phyloP scores from a whole-genome alignment of 2,329 filamentous ascomycete genomes.

The Niveomyces coronatus region DNA sequence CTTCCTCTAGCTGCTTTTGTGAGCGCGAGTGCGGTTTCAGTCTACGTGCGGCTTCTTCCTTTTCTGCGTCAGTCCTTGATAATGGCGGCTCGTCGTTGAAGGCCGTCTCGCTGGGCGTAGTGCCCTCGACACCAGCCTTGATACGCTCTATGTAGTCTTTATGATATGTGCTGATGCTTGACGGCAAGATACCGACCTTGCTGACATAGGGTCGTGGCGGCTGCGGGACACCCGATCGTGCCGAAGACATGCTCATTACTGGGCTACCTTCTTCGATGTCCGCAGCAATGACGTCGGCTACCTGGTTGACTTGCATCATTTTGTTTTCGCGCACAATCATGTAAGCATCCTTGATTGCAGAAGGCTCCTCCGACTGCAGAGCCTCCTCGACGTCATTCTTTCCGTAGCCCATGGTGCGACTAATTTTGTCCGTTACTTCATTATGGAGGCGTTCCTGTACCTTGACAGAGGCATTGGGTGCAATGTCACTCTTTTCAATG shows the following conservation, averaged over 20 bases:
- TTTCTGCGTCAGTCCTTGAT: slow-evolving; percentile 57
- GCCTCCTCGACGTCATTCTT: slow-evolving; percentile 93
- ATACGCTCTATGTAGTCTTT: slow-evolving; percentile 76
- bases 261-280: slow-evolving; percentile 35
- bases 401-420: slow-evolving; percentile 95
- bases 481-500: slow-evolving; percentile 73
- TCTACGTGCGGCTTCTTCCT: slow-evolving; percentile 68
- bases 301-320: slow-evolving; percentile 79
- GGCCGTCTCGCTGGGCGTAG: slow-evolving; percentile 31
- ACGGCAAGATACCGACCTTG: slow-evolving; percentile 86
- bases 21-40: slow-evolving; percentile 78
- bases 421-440: slow-evolving; percentile 88
- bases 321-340: slow-evolving; percentile 97
- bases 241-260: slow-evolving; percentile 44
- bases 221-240: slow-evolving; percentile 42
- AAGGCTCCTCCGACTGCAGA: slow-evolving; percentile 82
- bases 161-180: slow-evolving; percentile 83
- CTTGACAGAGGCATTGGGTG: slow-evolving; percentile 64
- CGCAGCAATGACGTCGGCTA: slow-evolving; percentile 22
- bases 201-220: slow-evolving; percentile 54
- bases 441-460: slow-evolving; percentile 86
- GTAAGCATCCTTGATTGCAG: slow-evolving; percentile 97
- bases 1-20: slow-evolving; percentile 57
- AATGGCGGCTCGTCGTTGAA: slow-evolving; percentile 38
- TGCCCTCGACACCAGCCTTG: slow-evolving; percentile 40